phyloP scores from a whole-genome alignment of 176 grass and related monocot species.

The Ensete ventricosum region DNA sequence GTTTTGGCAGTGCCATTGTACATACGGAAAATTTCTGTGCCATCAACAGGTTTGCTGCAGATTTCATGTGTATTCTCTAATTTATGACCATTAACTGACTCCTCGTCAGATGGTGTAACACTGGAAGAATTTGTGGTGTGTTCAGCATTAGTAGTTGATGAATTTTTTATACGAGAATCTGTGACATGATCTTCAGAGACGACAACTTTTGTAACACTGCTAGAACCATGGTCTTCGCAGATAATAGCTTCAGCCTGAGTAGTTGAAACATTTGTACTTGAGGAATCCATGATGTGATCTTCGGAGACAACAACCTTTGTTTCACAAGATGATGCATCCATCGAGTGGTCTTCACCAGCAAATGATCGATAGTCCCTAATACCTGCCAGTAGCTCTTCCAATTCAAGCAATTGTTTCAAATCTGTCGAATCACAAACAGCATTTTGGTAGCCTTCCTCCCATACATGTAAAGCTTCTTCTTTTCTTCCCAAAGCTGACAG shows the following conservation, averaged over 20 bases:
- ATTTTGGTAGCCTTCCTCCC: conserved; percentile 81
- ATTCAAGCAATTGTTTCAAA: conserved; percentile 77
- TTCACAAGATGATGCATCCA: conserved; percentile 56
- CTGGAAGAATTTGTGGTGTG: not conserved
- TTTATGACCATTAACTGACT: conserved; percentile 26
- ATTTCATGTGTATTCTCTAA: conserved; percentile 42
- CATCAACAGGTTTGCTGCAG: conserved; percentile 16
- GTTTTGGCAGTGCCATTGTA: conserved; percentile 34
- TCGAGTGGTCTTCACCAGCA: conserved; percentile 26
- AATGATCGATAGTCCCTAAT: conserved; percentile 38
- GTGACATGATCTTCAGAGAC: conserved; percentile 23
- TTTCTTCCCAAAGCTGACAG: conserved; percentile 65
- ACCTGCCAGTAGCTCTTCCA: conserved; percentile 70
- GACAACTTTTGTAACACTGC: conserved; percentile 21
- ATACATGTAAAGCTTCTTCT: conserved; percentile 65
- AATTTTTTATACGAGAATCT: conserved; percentile 14
- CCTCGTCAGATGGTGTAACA: conserved; percentile 20
- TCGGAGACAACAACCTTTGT: conserved; percentile 96
- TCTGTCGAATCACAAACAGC: conserved; percentile 65
- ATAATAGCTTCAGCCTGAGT: conserved; percentile 73
- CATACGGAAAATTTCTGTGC: conserved; percentile 11
- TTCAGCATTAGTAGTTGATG: not conserved
- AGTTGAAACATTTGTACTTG: conserved; percentile 15
- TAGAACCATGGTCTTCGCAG: conserved; percentile 43
- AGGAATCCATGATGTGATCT: conserved; percentile 37